These are phyloP conservation scores for Priceomyces medius DNA, from an alignment of 805 yeast genomes.

Conservation along the genomic window DNA sequence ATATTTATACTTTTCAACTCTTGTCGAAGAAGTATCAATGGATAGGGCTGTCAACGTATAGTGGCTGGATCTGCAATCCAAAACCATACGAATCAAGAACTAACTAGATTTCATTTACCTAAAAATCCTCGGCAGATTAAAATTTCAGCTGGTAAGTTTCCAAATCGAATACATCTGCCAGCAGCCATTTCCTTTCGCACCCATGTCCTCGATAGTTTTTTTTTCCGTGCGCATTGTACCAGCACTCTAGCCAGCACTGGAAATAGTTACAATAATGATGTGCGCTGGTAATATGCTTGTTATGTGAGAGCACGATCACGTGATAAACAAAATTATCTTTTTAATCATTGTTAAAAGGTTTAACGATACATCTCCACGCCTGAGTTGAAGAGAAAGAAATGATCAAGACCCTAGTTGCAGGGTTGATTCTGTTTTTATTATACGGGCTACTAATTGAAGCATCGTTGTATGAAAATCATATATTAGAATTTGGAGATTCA, in stretches of 20 bases:
- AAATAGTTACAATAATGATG: too few species aligned
- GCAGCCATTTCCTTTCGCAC: neutral
- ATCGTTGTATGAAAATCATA: conserved; percentile 3
- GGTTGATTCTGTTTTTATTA: too few species aligned
- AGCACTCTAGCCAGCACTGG: too few species aligned
- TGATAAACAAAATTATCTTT: conserved; percentile 3
- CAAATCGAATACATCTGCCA: neutral
- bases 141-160: neutral
- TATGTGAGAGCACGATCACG: neutral
- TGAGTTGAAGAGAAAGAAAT: too few species aligned
- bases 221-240: too few species aligned
- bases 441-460: neutral
- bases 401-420: too few species aligned
- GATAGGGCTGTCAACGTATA: neutral
- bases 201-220: too few species aligned
- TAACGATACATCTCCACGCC: too few species aligned
- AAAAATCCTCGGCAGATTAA: too few species aligned
- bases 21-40: too few species aligned
- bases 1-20: neutral
- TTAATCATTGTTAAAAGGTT: conserved; percentile 3
- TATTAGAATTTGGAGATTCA: conserved; percentile 13
- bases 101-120: too few species aligned
- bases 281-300: neutral
- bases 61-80: neutral
- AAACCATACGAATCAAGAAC: neutral